Percentiles rank a stretch among this genome's conserved stretches.
These are phyloP conservation scores for Arachnomyces sp. DNA, from an alignment of 2,329 filamentous ascomycete species.

Conservation along the genomic window DNA sequence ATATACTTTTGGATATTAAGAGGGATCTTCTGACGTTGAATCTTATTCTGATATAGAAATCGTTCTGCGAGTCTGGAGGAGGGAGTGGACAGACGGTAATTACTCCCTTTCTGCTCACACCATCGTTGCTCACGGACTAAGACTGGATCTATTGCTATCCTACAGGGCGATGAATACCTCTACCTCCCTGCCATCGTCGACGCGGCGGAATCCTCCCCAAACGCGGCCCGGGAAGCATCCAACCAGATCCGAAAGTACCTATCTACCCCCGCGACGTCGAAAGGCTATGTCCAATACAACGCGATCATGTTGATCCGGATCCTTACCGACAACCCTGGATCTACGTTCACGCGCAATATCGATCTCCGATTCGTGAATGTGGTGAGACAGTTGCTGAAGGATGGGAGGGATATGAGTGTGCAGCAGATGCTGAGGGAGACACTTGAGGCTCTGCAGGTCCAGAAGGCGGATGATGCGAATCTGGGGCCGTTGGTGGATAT, in stretches of 20 bases:
- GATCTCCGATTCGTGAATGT: constrained; percentile 75
- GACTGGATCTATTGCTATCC: constrained; percentile 1
- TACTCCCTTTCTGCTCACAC: neutral
- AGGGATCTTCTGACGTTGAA: constrained; percentile 1
- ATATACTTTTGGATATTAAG: neutral
- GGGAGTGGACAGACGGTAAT: constrained; percentile 49
- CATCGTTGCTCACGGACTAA: constrained; percentile 3
- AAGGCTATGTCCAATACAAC: constrained; percentile 80
- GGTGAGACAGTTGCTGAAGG: constrained; percentile 64
- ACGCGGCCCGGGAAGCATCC: constrained; percentile 73
- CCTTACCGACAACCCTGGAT: constrained; percentile 81
- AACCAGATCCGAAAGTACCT: constrained; percentile 74
- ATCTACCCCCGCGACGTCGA: constrained; percentile 56
- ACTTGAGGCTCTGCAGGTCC: constrained; percentile 65
- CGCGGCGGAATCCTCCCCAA: constrained; percentile 81
- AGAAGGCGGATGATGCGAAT: constrained; percentile 66
- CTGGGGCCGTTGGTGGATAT: constrained; percentile 64
- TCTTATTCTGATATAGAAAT: constrained; percentile 49
- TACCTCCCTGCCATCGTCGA: constrained; percentile 92
- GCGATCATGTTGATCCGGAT: constrained; percentile 93
- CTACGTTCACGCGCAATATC: constrained; percentile 81
- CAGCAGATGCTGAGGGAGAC: constrained; percentile 83
- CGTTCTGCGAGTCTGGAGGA: constrained; percentile 67
- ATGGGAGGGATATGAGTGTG: constrained; percentile 64
- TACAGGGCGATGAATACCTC: constrained; percentile 77